Conservation (phyloP, 352 stramenopile species). For the Nothophytophthora sp. region DNA sequence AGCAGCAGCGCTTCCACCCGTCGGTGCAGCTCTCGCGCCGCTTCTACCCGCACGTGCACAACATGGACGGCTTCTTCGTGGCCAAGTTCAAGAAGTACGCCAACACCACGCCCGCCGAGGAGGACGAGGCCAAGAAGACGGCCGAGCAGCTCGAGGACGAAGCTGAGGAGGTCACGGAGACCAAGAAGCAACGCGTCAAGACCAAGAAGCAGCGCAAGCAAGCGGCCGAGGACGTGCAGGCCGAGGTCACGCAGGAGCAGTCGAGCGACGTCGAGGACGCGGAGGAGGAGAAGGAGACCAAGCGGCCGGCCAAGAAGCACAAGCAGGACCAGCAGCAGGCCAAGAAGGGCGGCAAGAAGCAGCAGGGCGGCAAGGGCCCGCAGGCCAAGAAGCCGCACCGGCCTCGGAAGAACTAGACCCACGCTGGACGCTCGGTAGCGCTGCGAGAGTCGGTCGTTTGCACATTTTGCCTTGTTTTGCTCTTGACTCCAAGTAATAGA, state of each 20-base stretch:
- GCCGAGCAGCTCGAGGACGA: slow-evolving; percentile 70
- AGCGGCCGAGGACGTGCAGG: slow-evolving; percentile 70
- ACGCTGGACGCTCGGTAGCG: slow-evolving; percentile 6
- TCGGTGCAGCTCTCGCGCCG: slow-evolving; percentile 94
- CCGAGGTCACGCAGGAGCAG: slow-evolving; percentile 57
- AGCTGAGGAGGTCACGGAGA: slow-evolving; percentile 66
- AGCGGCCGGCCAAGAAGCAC: slow-evolving; percentile 43
- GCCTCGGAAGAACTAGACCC: slow-evolving; percentile 48
- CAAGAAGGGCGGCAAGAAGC: slow-evolving; percentile 38
- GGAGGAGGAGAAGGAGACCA: slow-evolving; percentile 33
- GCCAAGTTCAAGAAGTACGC: slow-evolving; percentile 99
- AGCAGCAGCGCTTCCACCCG: slow-evolving; percentile 98
- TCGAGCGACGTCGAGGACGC: slow-evolving; percentile 53
- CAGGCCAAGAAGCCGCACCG: slow-evolving; percentile 45
- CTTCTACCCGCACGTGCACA: slow-evolving; percentile 99
- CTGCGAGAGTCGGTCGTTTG: slow-evolving; percentile 14
- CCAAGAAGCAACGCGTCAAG: slow-evolving; percentile 86
- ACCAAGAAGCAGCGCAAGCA: slow-evolving; percentile 75
- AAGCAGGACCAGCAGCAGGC: slow-evolving; percentile 37
- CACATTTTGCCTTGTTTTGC: slow-evolving; percentile 4
- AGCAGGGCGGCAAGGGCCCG: slow-evolving; percentile 30
- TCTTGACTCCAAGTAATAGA: slow-evolving; percentile 25
- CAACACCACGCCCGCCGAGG: slow-evolving; percentile 87
- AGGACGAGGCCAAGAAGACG: slow-evolving; percentile 75
- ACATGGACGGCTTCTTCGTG: slow-evolving; percentile 99